A percentile compares a stretch with the other conserved stretches of the same genome.
phyloP scores from a whole-genome alignment of 257 asterid genomes.

The Solanum medicagineum region DNA sequence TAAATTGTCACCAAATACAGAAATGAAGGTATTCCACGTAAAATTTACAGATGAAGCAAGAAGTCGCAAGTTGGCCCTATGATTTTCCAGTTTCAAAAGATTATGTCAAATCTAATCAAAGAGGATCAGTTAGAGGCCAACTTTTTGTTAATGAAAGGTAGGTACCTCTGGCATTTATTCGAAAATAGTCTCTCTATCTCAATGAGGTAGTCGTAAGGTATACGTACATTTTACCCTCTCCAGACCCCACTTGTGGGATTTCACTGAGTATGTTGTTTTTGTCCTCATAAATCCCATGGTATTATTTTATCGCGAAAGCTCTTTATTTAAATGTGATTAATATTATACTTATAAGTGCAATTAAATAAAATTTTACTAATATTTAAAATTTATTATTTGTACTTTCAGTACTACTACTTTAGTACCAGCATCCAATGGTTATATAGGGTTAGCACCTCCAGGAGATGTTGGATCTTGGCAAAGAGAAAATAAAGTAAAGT shows the following conservation, averaged over 20 bases:
- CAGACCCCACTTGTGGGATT: no score
- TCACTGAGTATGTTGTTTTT: no score
- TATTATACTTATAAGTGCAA: background rate
- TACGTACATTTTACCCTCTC: no score
- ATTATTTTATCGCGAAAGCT: background rate
- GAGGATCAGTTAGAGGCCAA: slow-evolving; percentile 55
- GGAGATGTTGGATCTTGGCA: slow-evolving; percentile 79
- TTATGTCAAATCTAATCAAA: slow-evolving; percentile 24
- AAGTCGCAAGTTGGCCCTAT: slow-evolving; percentile 68
- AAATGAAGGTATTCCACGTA: background rate
- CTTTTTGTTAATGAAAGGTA: slow-evolving; percentile 55
- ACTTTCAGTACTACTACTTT: background rate
- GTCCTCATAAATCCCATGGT: background rate
- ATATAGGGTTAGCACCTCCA: slow-evolving; percentile 42
- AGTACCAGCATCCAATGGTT: slow-evolving; percentile 31
- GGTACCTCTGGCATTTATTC: background rate
- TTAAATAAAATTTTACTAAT: background rate
- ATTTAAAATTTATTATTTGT: background rate
- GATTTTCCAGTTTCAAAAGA: slow-evolving; percentile 50
- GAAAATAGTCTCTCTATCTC: no score
- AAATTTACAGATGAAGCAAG: slow-evolving; percentile 43
- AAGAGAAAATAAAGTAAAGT: slow-evolving; percentile 44
- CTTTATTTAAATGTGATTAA: background rate
- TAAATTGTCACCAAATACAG: no score
- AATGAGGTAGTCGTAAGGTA: no score